Base-by-base conservation (phyloP, 2,329 filamentous ascomycete genomes). In the Hymenoscyphus salicellus region DNA sequence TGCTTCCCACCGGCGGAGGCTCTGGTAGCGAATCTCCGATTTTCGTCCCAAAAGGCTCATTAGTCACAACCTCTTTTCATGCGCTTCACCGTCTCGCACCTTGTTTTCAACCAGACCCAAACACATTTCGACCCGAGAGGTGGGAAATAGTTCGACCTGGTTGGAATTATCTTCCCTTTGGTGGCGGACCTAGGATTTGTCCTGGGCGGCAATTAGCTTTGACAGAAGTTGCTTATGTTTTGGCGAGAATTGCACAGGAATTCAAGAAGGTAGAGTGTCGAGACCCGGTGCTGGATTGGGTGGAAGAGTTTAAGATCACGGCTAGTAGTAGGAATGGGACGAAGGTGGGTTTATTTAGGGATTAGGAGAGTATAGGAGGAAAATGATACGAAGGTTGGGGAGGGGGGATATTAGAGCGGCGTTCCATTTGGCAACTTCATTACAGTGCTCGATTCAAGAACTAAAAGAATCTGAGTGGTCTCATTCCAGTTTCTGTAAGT, bases 221-320 rank as follows among this genome's bases (percentile, higher is more conserved):
- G 23, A 55, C 28, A 5, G 11, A 55, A 30, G 23, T 32, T 32
- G 23, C 23, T n/a, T 55, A 55, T 55, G 28, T 32, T 55, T 2
- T 55, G 2, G 52, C 52, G 23, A 55, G 52, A 28, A 30, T 55
- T 10, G 26, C 5, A 3, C 52, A 55, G 16, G 52, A 55, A 20
- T 55, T 55, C 14, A 49, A 83, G 70, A 0, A 72, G 70, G 63
- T 83, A 81, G 10, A 73, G 72, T 63, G 79, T 76, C 41, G 78
- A 77, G n/a, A 83, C 75, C 6, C 78, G 79, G 58, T 75, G 71
- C 68, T 78, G 78, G 11, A 83, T 75, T 68, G 77, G 79, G 17
- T 72, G 73, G 69, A 80, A 83, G 11, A 55, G 52, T 55, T 28
- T 55, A 28, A 32, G 81, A 75, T 60, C 73, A 55, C 52, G 3